Evolutionary conservation across 2,329 filamentous ascomycete species (phyloP), one percentile per base, ranked within the genome.

Genomic region (Chaetomium sp.): DNA sequence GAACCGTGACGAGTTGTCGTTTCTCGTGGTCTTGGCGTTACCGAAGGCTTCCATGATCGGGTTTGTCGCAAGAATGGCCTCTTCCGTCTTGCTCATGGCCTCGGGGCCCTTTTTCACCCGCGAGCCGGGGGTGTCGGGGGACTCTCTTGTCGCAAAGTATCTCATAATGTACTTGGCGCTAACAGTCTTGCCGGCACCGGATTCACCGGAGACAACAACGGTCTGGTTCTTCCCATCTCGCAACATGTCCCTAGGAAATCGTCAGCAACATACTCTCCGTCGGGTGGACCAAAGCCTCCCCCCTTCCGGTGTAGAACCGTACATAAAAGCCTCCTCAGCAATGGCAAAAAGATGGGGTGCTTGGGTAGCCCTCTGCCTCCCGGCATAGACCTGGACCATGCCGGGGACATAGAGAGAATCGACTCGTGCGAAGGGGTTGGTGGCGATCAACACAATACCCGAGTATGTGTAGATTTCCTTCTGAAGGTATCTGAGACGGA

Each of bases 391-490:
- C 72, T 99, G 94, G n/a, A 99, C 91, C 92, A 99, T 99, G 63
- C 94, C 94, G 14, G 92, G 91, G 9, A 99, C 94, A 73, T 99
- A 99, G 68, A 99, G 84, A 43, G 94, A 99, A 72, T 99, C 94
- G 64, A 99, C 91, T 62, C 94, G 84, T 53, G 95, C 94, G 68
- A 99, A 99, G 27, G 94, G 94, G 75, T 99, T 99, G 61, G 94
- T 95, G 61, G 94, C 94, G 76, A 99, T 99, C 65, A 99, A 80
- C 62, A 99, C 94, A 69, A 99, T 97, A 70, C 94, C 94, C 71
- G 90, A 96, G 78, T 99, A 99, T 68, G 94, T 99, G 79, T 99
- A 99, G 68, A 99, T 99, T 73, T 99, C 94, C 75, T 97, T 97
- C 73, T 99, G 94, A 61, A 89, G 81, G 76, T 99, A 99, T 71